Evolutionary conservation across 2,329 filamentous ascomycete species (phyloP).

Genomic region (Fusarium sp.): DNA sequence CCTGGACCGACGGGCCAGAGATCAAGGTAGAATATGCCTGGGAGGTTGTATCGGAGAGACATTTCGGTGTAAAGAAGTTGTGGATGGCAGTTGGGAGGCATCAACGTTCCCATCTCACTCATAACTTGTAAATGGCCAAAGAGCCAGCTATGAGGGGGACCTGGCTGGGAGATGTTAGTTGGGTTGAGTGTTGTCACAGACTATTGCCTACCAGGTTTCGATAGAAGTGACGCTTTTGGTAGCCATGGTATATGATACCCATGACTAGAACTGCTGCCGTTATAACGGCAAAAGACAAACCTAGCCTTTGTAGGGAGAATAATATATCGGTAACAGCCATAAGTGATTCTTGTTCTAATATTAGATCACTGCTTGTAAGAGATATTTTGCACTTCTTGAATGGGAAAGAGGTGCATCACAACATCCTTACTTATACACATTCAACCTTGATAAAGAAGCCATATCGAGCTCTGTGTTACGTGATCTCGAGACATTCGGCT

Average conservation of each 20-base stretch:
- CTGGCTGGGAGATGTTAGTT: neutral
- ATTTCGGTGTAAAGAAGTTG: slow-evolving; percentile 27
- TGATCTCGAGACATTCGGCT: neutral
- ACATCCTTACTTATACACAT: neutral
- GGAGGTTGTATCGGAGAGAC: slow-evolving; percentile 1
- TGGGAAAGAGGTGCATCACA: too few species aligned
- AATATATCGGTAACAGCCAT: neutral
- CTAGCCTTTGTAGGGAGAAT: neutral
- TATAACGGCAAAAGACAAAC: neutral
- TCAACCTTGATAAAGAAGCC: too few species aligned
- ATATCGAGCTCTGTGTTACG: neutral
- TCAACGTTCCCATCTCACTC: slow-evolving; percentile 1
- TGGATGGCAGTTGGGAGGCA: slow-evolving; percentile 25
- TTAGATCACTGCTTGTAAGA: accelerated
- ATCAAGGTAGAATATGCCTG: slow-evolving; percentile 27
- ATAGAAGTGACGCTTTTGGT: slow-evolving; percentile 22
- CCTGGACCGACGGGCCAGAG: slow-evolving; percentile 20
- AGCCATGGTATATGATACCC: slow-evolving; percentile 1
- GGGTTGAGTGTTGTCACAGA: accelerated
- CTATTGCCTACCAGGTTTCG: slow-evolving; percentile 11
- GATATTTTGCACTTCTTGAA: too few species aligned
- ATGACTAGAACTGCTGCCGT: neutral
- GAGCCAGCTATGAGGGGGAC: slow-evolving; percentile 30
- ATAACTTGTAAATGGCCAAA: slow-evolving; percentile 20
- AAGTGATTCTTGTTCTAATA: too few species aligned